Evolutionary conservation across 2,329 filamentous ascomycete species (phyloP).

Genomic region (Penicillium concentricum): DNA sequence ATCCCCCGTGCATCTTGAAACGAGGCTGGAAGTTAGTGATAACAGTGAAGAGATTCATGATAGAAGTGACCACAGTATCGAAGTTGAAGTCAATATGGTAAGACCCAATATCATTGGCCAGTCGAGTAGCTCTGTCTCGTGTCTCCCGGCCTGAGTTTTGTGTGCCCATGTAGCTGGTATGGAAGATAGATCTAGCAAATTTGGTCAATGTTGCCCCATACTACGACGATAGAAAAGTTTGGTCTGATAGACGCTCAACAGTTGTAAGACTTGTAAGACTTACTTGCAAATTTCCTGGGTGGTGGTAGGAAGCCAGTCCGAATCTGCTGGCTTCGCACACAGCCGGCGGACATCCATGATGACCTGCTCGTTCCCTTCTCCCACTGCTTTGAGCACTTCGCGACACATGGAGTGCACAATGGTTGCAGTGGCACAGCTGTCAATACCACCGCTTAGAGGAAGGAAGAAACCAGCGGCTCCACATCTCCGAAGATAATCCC

Average conservation of each 20-base stretch:
- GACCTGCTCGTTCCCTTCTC: conserved; percentile 48
- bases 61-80: conserved; percentile 62
- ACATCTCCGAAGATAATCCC: conserved; percentile 43
- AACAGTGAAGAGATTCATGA: conserved; percentile 58
- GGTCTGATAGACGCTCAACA: not conserved
- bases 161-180: conserved; percentile 71
- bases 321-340: conserved; percentile 48
- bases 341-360: conserved; percentile 55
- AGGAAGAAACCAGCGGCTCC: conserved; percentile 41
- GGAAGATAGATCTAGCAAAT: conserved; percentile 48
- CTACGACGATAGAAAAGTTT: not conserved
- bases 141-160: conserved; percentile 66
- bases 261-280: conserved; percentile 4
- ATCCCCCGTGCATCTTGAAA: conserved; percentile 65
- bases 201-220: not conserved
- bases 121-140: conserved; percentile 61
- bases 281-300: conserved; percentile 59
- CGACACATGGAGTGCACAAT: conserved; percentile 44
- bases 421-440: conserved; percentile 39
- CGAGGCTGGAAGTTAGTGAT: conserved; percentile 61
- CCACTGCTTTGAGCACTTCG: conserved; percentile 36
- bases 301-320: conserved; percentile 53
- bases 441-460: conserved; percentile 42
- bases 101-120: conserved; percentile 62
- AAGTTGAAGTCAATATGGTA: conserved; percentile 75